Evolutionary conservation across 306 rosid genomes (phyloP).

Genomic region (Astragalus glycyphyllos): DNA sequence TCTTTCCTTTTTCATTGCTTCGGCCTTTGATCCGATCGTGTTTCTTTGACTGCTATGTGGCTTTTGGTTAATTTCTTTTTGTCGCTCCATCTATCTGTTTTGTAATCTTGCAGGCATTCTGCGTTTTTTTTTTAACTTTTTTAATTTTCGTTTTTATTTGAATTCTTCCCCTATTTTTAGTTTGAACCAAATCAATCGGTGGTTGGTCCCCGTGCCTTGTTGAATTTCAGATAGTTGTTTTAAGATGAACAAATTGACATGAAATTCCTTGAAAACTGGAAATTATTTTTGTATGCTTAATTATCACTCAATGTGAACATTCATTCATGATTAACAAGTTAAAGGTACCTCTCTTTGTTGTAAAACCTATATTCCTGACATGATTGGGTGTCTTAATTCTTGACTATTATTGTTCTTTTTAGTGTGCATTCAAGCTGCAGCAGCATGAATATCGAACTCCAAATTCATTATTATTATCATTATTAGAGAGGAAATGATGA

Average conservation of each 20-base stretch:
- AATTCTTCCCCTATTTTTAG: neutral
- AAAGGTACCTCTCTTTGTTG: neutral
- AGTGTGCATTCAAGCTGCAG: neutral
- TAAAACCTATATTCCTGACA: too few relatives aligned
- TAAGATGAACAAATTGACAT: neutral
- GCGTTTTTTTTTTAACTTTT: neutral
- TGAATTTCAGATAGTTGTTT: constrained; percentile 14
- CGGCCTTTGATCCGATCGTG: constrained; percentile 28
- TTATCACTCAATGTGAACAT: neutral
- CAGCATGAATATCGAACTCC: neutral
- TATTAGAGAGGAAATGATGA: neutral
- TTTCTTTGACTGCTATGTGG: neutral
- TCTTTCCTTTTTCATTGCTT: neutral
- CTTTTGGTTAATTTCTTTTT: neutral
- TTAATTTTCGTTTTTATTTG: neutral
- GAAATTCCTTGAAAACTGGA: neutral
- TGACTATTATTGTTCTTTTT: neutral
- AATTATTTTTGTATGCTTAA: too few relatives aligned
- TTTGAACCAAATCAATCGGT: neutral
- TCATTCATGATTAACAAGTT: neutral
- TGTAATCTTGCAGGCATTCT: neutral
- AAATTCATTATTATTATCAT: neutral
- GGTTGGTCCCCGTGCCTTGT: neutral
- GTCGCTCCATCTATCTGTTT: neutral
- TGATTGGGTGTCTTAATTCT: too few relatives aligned